Base-by-base conservation (phyloP, 2,329 filamentous ascomycete genomes). In the Talaromyces sp. region DNA sequence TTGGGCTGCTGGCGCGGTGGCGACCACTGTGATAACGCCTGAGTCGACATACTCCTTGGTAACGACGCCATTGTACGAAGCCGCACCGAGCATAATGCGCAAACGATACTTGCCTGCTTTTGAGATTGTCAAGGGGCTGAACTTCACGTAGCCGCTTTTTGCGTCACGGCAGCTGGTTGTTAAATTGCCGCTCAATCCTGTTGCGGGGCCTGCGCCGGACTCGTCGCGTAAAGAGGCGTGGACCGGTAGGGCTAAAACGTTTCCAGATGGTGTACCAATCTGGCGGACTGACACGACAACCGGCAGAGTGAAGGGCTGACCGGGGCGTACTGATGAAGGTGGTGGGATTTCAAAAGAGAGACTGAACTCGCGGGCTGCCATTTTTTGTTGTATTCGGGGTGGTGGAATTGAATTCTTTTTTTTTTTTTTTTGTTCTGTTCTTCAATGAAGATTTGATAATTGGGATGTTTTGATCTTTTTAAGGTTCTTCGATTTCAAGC, bases 141-240 rank as follows among this genome's bases (percentile, higher is more conserved):
- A 66, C 17, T 59, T 62, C 20, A 67, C 68, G 42, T 67, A 70
- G 11, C 69, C 69, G 40, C 59, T 68, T 19, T 55, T 65, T 52
- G 37, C 65, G 43, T 66, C 70, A 51, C 66, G 63, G n/a, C 70
- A 67, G 16, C 65, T 71, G 9, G 68, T 65, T 5, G 69, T 69
- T 19, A 69, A 56, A 29, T 47, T 64, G 13, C 69, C 69, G 4
- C 58, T 55, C 24, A 70, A 47, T 6, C 65, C 65, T 14, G 53
- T 14, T 1, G 58, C 57, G 19, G 63, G 40, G 10, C 44, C 55
- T 10, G 59, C 55, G 13, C 66, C 61, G 7, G 61, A 20, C 51
- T 70, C 69, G 17, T 65, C 58, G 24, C 67, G 61, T 8, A 71
- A 57, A 7, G 61, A 67, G 24, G 57, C 64, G 39, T 62, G 61